Conservation (phyloP, 2,329 filamentous ascomycete species). For the Esteya vermicola region DNA sequence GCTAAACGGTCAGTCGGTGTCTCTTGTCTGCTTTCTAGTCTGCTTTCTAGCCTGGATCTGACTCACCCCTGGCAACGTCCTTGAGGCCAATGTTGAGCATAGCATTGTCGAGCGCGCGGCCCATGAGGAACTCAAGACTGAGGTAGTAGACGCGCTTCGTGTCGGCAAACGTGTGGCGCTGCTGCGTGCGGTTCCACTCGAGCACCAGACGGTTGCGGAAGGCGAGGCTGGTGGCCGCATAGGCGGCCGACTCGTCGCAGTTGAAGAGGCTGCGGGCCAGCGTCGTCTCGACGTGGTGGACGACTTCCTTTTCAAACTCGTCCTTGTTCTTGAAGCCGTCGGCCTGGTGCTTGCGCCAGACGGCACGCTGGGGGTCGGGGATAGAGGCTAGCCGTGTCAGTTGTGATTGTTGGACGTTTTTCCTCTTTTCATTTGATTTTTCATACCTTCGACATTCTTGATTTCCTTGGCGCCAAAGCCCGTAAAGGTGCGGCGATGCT, state of each 20-base stretch:
- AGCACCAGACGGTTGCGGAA: conserved; percentile 87
- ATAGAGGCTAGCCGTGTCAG: conserved; percentile 44
- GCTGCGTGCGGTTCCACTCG: conserved; percentile 97
- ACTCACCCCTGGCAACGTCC: conserved; percentile 61
- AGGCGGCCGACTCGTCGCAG: conserved; percentile 89
- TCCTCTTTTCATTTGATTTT: no score
- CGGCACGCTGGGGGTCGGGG: conserved; percentile 73
- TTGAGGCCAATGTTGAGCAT: conserved; percentile 94
- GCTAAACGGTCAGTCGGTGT: conserved; percentile 33
- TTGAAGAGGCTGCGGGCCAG: conserved; percentile 94
- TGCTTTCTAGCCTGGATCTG: no score
- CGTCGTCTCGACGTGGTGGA: conserved; percentile 92
- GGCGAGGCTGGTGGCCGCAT: conserved; percentile 78
- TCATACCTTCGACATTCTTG: conserved; percentile 77
- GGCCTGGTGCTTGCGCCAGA: conserved; percentile 53
- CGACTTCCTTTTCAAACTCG: conserved; percentile 74
- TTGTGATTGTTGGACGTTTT: neutral
- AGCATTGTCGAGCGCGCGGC: conserved; percentile 88
- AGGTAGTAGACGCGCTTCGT: conserved; percentile 95
- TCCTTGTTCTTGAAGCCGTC: conserved; percentile 64
- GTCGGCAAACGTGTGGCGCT: conserved; percentile 81
- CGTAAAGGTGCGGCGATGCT: conserved; percentile 94
- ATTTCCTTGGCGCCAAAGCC: conserved; percentile 85
- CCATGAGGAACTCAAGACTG: conserved; percentile 96
- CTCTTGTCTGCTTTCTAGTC: no score